A percentile compares a stretch with the other conserved stretches of the same genome.
Evolutionary conservation across 805 yeast genomes (phyloP).

Genomic region (Ogataea trehalophila): DNA sequence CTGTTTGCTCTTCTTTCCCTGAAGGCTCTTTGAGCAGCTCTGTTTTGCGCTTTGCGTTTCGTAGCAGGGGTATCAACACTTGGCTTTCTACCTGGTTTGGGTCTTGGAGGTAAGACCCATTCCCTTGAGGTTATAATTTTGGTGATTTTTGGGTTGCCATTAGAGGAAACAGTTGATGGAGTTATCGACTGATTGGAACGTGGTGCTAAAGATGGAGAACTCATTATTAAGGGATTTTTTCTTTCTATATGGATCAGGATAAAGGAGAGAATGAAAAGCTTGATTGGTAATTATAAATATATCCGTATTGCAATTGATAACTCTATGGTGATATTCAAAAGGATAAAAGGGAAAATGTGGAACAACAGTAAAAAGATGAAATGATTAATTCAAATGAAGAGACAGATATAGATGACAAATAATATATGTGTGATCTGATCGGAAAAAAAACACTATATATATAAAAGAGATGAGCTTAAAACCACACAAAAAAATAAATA

Average conservation of each 20-base stretch:
- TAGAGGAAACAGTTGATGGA: slow-evolving; percentile 8
- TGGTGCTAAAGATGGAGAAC: slow-evolving; percentile 22
- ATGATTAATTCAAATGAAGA: no score
- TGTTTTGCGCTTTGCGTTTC: slow-evolving; percentile 82
- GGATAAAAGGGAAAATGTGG: no score
- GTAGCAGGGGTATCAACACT: slow-evolving; percentile 71
- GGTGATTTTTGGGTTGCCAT: slow-evolving; percentile 29
- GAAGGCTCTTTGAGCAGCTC: slow-evolving; percentile 93
- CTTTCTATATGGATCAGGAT: not conserved
- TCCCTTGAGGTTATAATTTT: slow-evolving; percentile 54
- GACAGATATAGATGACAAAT: no score
- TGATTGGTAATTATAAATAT: not conserved
- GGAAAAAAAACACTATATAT: no score
- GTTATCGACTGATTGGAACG: slow-evolving; percentile 16
- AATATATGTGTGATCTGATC: no score
- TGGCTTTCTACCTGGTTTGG: slow-evolving; percentile 50
- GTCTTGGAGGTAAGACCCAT: slow-evolving; percentile 59
- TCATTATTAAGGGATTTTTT: slow-evolving; percentile 4
- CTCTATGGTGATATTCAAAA: not conserved
- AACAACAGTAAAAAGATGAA: no score
- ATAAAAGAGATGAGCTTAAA: no score
- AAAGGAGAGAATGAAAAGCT: not conserved
- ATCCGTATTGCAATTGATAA: not conserved
- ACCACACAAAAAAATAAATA: no score
- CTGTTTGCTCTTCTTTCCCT: slow-evolving; percentile 82